Evolutionary conservation across 2,329 filamentous ascomycete species (phyloP).

Genomic region (Fusarium multiceps): DNA sequence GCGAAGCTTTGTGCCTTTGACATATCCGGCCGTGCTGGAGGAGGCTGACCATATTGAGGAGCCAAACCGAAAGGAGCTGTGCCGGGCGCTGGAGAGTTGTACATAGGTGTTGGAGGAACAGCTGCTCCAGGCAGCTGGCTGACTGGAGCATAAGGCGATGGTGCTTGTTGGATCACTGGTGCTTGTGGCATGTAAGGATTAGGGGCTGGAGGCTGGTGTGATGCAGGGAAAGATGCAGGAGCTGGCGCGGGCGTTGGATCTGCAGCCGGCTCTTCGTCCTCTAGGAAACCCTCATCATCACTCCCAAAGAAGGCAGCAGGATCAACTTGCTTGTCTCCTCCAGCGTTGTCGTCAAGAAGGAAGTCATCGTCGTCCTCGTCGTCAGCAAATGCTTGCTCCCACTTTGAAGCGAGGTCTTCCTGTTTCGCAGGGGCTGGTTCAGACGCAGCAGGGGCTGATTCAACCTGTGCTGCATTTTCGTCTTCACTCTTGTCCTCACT

Average conservation of each 20-base stretch:
- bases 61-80: conserved; percentile 41
- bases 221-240: conserved; percentile 3
- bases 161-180: conserved; percentile 24
- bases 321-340: conserved; percentile 63
- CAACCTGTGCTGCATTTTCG: conserved; percentile 31
- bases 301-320: conserved; percentile 78
- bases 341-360: conserved; percentile 67
- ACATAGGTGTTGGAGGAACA: conserved; percentile 33
- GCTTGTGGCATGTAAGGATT: conserved; percentile 47
- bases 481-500: background rate
- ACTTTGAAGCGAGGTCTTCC: conserved; percentile 80
- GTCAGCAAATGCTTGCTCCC: conserved; percentile 82
- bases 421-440: conserved; percentile 50
- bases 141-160: conserved; percentile 42
- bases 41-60: conserved; percentile 54
- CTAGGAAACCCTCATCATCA: conserved; percentile 86
- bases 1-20: conserved; percentile 83
- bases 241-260: conserved; percentile 19
- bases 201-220: conserved; percentile 21
- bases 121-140: conserved; percentile 14
- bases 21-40: conserved; percentile 56
- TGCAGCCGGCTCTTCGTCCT: conserved; percentile 64
- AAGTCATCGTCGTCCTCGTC: conserved; percentile 78
- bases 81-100: conserved; percentile 40
- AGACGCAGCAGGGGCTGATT: conserved; percentile 24